Base-by-base conservation (phyloP, 345 rosid species). In the Salix viminalis region DNA sequence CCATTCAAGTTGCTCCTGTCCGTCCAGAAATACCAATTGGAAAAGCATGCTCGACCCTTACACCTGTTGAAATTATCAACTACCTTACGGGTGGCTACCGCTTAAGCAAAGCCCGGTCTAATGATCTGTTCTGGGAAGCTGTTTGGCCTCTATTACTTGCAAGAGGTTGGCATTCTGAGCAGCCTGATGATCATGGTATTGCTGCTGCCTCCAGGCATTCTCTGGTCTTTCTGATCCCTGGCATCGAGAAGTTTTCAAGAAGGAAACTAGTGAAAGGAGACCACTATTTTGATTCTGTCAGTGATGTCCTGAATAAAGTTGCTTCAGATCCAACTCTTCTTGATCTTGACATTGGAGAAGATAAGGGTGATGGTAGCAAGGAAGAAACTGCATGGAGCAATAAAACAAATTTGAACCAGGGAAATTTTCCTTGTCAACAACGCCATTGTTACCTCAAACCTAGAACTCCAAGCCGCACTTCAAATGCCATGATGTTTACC, bases 261-360 rank as follows among this genome's bases (percentile, higher is more conserved):
- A 84, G 88, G 76, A 86, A 58, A 77, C 84, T 84, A 50, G 85
- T 84, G 75, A 88, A 86, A 83, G 91, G 91, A 44, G 78, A 79
- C 64, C 89, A 88, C 67, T 88, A 88, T 80, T 86, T 84, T 84
- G 89, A 90, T 84, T 92, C 93, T 56, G 83, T 88, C 42, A 86
- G 82, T 82, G 94, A 92, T 83, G 89, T 92, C 62, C 85, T 92
- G 82, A 87, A 84, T 30, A 87, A 78, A 82, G 93, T 90, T 79
- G 88, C 93, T 68, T 85, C 81, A 62, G 90, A 90, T 58, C 93
- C 94, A 14, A 85, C 79, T 5, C 90, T 92, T 76, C 87, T 92
- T 83, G 91, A 89, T 76, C 87, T 90, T 32, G 85, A 84, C 61
- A 39, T 74, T 71, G 88, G 81, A 76, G 82, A 71, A 32, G 85